A percentile compares a stretch with the other conserved stretches of the same genome.
These are phyloP conservation scores for Plectosphaerella plurivora DNA, from an alignment of 2,329 filamentous ascomycete species.

Conservation along the genomic window DNA sequence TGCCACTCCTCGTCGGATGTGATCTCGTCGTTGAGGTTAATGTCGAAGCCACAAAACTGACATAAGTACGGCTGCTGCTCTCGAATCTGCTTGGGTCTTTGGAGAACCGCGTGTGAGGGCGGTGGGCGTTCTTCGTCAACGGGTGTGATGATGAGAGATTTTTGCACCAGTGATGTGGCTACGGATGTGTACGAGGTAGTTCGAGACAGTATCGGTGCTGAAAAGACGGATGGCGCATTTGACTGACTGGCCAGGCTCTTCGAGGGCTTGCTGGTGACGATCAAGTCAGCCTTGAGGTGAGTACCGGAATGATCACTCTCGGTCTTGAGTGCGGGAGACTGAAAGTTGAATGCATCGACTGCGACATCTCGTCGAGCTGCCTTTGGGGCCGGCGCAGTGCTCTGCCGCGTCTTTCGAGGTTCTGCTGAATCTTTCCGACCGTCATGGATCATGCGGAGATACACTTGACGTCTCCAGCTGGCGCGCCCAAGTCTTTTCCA, in stretches of 20 bases:
- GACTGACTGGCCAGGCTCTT: neutral
- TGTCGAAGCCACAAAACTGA: constrained; percentile 4
- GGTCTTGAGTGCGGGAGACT: constrained; percentile 2
- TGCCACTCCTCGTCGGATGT: constrained; percentile 3
- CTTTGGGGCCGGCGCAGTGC: neutral
- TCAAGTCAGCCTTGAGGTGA: too few relatives aligned
- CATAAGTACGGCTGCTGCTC: constrained; percentile 3
- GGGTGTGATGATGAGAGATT: neutral
- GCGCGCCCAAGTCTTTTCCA: constrained; percentile 1
- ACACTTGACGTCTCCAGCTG: constrained; percentile 3
- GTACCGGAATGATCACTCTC: neutral
- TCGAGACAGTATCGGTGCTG: neutral
- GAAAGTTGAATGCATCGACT: constrained; percentile 5
- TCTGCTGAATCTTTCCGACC: neutral
- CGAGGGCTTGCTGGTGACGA: neutral
- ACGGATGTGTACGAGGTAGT: neutral
- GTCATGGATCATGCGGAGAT: neutral
- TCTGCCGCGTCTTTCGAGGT: neutral
- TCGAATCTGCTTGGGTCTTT: neutral
- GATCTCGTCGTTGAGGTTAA: constrained; percentile 1
- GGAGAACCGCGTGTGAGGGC: neutral
- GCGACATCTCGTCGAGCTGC: constrained; percentile 1
- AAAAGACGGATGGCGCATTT: neutral
- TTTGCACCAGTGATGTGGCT: neutral
- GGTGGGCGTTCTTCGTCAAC: neutral